Evolutionary conservation across 1,284 basidiomycete genomes (phyloP).

Genomic region (Melampsora larici-populina): DNA sequence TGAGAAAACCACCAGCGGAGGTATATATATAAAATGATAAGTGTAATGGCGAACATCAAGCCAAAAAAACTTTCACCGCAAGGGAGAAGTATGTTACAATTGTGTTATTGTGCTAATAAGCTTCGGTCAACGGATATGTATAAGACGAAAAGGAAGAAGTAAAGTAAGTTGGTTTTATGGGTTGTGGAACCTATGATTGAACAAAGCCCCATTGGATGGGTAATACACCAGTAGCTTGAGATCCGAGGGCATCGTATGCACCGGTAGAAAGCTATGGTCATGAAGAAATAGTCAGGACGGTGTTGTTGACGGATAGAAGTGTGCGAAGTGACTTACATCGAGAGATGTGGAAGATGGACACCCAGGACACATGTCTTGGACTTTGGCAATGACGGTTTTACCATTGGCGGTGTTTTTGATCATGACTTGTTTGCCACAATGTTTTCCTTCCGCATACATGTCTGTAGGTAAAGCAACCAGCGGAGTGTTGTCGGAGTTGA

Average conservation of each 20-base stretch:
- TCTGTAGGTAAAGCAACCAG: slow-evolving; percentile 36
- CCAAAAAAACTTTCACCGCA: too few species aligned
- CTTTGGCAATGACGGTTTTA: slow-evolving; percentile 33
- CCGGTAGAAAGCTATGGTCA: slow-evolving; percentile 35
- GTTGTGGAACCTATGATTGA: too few species aligned
- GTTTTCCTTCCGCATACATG: slow-evolving; percentile 32
- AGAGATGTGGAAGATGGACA: slow-evolving; percentile 31
- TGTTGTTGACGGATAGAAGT: too few species aligned
- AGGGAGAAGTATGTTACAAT: too few species aligned
- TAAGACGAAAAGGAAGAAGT: too few species aligned
- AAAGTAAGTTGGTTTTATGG: too few species aligned
- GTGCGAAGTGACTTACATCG: slow-evolving; percentile 6
- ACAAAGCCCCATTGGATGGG: slow-evolving; percentile 43
- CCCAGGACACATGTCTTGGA: slow-evolving; percentile 40
- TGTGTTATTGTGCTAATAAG: too few species aligned
- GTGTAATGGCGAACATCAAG: too few species aligned
- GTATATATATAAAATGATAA: too few species aligned
- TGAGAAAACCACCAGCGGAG: too few species aligned
- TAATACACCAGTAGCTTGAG: slow-evolving; percentile 24
- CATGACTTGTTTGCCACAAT: slow-evolving; percentile 36
- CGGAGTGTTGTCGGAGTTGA: slow-evolving; percentile 28
- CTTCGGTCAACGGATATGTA: too few species aligned
- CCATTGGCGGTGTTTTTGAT: slow-evolving; percentile 41
- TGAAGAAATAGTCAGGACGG: background rate
- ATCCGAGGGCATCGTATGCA: slow-evolving; percentile 36